phyloP scores from a whole-genome alignment of 2,329 filamentous ascomycete genomes.

The Chaetomiaceae sp. region DNA sequence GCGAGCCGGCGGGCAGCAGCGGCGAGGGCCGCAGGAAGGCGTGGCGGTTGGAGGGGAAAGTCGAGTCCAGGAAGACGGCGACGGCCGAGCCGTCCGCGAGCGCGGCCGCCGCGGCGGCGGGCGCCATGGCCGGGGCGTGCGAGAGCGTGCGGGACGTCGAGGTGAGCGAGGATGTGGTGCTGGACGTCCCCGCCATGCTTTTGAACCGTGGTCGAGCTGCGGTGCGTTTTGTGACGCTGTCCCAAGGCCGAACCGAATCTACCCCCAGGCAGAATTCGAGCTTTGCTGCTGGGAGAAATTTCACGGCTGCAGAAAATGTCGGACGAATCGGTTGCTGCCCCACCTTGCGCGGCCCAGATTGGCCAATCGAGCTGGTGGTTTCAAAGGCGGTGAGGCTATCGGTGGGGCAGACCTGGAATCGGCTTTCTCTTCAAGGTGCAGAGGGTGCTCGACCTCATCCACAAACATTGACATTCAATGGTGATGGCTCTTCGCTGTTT shows the following conservation, averaged over 20 bases:
- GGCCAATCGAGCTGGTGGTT: too few relatives aligned
- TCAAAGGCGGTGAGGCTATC: too few relatives aligned
- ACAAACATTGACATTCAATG: too few relatives aligned
- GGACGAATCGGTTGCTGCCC: too few relatives aligned
- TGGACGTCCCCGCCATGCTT: slow-evolving; percentile 34
- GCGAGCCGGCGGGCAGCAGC: slow-evolving; percentile 60
- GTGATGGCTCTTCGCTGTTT: too few relatives aligned
- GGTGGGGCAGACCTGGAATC: too few relatives aligned
- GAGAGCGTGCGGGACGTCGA: slow-evolving; percentile 60
- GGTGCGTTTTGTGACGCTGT: slow-evolving; percentile 1
- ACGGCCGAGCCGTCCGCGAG: slow-evolving; percentile 34
- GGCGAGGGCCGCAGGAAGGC: slow-evolving; percentile 68
- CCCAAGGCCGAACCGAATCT: too few relatives aligned
- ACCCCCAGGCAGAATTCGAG: not conserved
- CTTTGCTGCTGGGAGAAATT: too few relatives aligned
- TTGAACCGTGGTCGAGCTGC: not conserved
- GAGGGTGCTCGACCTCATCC: too few relatives aligned
- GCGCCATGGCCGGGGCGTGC: slow-evolving; percentile 39
- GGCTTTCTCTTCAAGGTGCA: too few relatives aligned
- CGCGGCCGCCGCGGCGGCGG: slow-evolving; percentile 27
- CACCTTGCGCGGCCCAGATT: too few relatives aligned
- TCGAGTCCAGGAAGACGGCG: slow-evolving; percentile 48
- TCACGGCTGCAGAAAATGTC: too few relatives aligned
- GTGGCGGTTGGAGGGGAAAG: slow-evolving; percentile 58
- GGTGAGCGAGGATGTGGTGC: slow-evolving; percentile 54